Evolutionary conservation across 2,329 filamentous ascomycete species (phyloP).

Genomic region (Clonostachys byssicola): DNA sequence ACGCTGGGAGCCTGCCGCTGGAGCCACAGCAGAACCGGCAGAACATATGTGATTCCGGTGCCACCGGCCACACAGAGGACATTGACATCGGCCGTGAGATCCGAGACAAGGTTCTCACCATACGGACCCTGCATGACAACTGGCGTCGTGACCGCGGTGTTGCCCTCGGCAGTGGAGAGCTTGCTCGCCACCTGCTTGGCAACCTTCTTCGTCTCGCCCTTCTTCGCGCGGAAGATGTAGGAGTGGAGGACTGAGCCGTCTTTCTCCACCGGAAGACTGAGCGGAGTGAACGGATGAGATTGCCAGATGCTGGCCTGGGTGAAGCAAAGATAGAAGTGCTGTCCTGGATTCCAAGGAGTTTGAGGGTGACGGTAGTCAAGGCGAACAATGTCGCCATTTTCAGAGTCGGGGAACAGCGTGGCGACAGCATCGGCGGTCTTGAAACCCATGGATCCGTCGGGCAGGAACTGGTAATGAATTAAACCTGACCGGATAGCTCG

Average conservation of each 20-base stretch:
- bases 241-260: slow-evolving; percentile 40
- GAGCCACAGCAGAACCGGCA: slow-evolving; percentile 26
- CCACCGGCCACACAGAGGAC: slow-evolving; percentile 23
- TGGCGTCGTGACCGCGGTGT: slow-evolving; percentile 30
- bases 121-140: slow-evolving; percentile 62
- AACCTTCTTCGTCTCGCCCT: slow-evolving; percentile 55
- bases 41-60: slow-evolving; percentile 31
- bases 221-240: slow-evolving; percentile 53
- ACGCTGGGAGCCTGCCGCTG: slow-evolving; percentile 34
- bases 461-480: slow-evolving; percentile 17
- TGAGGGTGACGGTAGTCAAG: slow-evolving; percentile 62
- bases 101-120: slow-evolving; percentile 42
- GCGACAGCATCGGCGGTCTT: slow-evolving; percentile 20
- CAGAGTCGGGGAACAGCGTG: slow-evolving; percentile 43
- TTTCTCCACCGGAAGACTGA: slow-evolving; percentile 42
- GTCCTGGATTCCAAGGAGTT: slow-evolving; percentile 58
- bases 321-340: slow-evolving; percentile 71
- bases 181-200: slow-evolving; percentile 32
- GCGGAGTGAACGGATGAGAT: slow-evolving; percentile 66
- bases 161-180: neutral
- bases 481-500: slow-evolving; percentile 48
- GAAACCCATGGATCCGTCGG: slow-evolving; percentile 2
- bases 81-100: slow-evolving; percentile 13
- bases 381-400: slow-evolving; percentile 58
- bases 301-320: slow-evolving; percentile 65